A percentile compares a stretch with the other conserved stretches of the same genome.
Evolutionary conservation across 225 moss, liverwort and hornwort genomes (phyloP).

Genomic region (Thuidium tamariscinum): DNA sequence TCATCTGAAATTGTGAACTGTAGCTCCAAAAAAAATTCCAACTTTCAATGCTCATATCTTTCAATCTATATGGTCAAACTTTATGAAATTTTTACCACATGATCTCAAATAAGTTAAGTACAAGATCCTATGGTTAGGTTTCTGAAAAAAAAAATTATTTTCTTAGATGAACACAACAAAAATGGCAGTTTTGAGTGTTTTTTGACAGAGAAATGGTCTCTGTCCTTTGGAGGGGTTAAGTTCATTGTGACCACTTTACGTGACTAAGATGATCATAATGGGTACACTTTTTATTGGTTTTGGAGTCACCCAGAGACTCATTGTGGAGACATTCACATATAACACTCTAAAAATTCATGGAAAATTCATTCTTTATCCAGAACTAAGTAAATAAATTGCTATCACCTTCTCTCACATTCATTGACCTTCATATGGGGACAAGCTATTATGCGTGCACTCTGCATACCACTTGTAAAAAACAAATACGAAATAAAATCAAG

Average conservation of each 20-base stretch:
- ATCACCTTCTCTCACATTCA: not conserved
- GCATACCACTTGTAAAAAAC: not conserved
- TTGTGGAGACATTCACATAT: rapidly evolving
- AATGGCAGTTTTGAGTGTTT: too few relatives aligned
- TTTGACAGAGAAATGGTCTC: too few relatives aligned
- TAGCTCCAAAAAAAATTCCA: too few relatives aligned
- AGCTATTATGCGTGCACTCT: not conserved
- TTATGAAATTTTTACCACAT: too few relatives aligned
- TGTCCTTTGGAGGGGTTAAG: too few relatives aligned
- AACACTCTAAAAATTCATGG: not conserved
- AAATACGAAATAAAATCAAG: not conserved
- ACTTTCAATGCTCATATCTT: too few relatives aligned
- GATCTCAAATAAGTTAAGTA: too few relatives aligned
- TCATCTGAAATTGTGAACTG: too few relatives aligned
- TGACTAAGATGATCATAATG: not conserved
- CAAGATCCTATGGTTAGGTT: too few relatives aligned
- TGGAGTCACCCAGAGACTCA: not conserved
- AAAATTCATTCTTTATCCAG: not conserved
- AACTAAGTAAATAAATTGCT: not conserved
- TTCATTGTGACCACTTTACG: not conserved
- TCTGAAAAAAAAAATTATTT: too few relatives aligned
- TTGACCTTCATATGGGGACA: not conserved
- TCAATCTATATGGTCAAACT: too few relatives aligned
- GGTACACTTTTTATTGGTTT: not conserved
- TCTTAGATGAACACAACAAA: too few relatives aligned